Conservation (phyloP, 257 asterid species). For the Leptodermis oblonga region DNA sequence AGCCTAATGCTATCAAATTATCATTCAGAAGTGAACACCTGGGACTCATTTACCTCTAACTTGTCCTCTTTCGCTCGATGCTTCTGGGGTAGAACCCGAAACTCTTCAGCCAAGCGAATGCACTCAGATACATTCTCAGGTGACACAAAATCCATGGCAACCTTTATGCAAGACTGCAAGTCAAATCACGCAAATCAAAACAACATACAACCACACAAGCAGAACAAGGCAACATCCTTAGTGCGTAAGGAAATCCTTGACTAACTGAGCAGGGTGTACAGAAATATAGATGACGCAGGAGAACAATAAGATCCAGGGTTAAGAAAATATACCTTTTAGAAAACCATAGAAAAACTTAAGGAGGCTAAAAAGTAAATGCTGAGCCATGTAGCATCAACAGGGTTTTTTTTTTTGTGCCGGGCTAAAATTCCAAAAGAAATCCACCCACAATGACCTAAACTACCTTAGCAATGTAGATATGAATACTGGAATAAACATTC, state of each 20-base stretch:
- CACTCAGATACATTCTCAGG: constrained; percentile 71
- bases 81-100: constrained; percentile 52
- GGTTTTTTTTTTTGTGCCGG: background rate
- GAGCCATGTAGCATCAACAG: background rate
- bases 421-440: background rate
- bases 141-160: constrained; percentile 76
- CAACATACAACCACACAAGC: constrained; percentile 11
- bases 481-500: background rate
- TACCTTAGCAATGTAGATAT: background rate
- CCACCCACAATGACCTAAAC: background rate
- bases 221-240: constrained; percentile 2
- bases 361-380: background rate
- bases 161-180: constrained; percentile 69
- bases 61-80: constrained; percentile 71
- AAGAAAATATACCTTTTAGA: background rate
- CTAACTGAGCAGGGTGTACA: background rate
- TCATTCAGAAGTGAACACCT: background rate
- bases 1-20: background rate
- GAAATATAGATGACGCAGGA: background rate
- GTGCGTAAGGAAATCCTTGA: background rate
- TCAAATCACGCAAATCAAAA: constrained; percentile 11
- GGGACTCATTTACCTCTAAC: constrained; percentile 46
- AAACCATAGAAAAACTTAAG: background rate
- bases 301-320: background rate
- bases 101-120: constrained; percentile 54